Conservation (phyloP, 2,329 filamentous ascomycete species). For the Rhinocladiella mackenziei region DNA sequence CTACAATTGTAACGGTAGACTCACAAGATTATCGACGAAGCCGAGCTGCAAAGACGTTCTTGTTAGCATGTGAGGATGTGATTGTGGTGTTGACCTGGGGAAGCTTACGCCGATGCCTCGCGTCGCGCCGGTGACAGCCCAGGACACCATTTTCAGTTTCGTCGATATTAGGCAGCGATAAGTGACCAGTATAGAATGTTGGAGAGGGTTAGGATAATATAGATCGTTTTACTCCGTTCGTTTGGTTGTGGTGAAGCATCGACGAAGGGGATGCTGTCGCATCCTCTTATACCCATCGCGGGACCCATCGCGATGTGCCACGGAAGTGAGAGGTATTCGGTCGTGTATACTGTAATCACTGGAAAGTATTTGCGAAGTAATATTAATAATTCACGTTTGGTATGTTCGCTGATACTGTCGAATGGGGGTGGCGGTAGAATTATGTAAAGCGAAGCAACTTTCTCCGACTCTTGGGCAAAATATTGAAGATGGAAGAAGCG, state of each 20-base stretch:
- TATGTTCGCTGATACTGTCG: slow-evolving; percentile 7
- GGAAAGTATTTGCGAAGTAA: slow-evolving; percentile 19
- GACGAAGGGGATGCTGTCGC: slow-evolving; percentile 8
- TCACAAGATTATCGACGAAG: slow-evolving; percentile 20
- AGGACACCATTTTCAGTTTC: slow-evolving; percentile 21
- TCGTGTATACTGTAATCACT: slow-evolving; percentile 15
- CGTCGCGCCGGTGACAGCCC: slow-evolving; percentile 21
- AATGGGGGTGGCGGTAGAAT: slow-evolving; percentile 5
- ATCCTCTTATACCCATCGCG: slow-evolving; percentile 14
- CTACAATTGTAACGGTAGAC: slow-evolving; percentile 2
- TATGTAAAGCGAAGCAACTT: slow-evolving; percentile 24
- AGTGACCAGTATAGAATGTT: slow-evolving; percentile 10
- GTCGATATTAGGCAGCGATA: slow-evolving; percentile 10
- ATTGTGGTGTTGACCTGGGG: slow-evolving; percentile 10
- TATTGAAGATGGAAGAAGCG: slow-evolving; percentile 10
- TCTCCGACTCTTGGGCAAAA: slow-evolving; percentile 18
- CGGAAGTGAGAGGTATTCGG: slow-evolving; percentile 9
- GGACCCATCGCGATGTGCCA: slow-evolving; percentile 3
- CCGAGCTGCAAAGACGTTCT: slow-evolving; percentile 12
- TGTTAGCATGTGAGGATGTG: slow-evolving; percentile 13
- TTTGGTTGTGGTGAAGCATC: slow-evolving; percentile 13
- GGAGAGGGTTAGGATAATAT: slow-evolving; percentile 4
- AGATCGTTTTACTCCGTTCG: slow-evolving; percentile 1
- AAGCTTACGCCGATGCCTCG: slow-evolving; percentile 24
- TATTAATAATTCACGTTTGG: slow-evolving; percentile 14